Percentiles rank a stretch among this genome's conserved stretches.
phyloP scores from a whole-genome alignment of 768 basidiomycete species.

The Melanogaster broomeanus region DNA sequence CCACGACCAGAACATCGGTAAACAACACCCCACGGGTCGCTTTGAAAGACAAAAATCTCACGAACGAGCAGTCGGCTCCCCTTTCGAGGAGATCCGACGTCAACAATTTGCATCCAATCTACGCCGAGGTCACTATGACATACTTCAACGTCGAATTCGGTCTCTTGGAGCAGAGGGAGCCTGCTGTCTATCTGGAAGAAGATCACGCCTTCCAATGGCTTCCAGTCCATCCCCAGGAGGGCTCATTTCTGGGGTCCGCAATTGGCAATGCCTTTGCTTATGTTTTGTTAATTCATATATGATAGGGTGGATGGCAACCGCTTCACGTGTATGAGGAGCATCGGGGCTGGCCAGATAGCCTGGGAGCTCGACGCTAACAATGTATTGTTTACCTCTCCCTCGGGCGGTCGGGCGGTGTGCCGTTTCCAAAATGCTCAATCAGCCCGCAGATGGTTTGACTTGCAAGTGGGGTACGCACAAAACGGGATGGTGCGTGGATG shows the following conservation, averaged over 20 bases:
- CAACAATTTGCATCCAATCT: background rate
- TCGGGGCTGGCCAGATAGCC: background rate
- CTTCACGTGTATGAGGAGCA: background rate
- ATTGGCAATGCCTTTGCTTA: no score
- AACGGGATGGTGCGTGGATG: background rate
- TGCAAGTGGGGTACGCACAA: conserved; percentile 2
- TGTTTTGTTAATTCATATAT: background rate
- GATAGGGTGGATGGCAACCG: background rate
- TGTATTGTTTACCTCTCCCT: background rate
- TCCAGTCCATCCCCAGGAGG: background rate
- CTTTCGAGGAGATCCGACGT: background rate
- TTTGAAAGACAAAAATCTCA: no score
- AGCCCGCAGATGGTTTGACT: conserved; percentile 5
- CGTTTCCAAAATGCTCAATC: background rate
- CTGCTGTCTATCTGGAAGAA: conserved; percentile 1
- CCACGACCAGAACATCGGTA: background rate
- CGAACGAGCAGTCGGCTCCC: background rate
- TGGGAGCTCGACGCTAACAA: conserved; percentile 1
- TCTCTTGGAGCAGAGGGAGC: background rate
- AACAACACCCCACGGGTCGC: background rate
- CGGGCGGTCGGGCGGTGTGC: background rate
- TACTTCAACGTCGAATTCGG: conserved; percentile 1
- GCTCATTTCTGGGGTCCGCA: background rate
- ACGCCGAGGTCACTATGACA: conserved; percentile 1
- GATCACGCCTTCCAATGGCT: background rate